These are phyloP conservation scores for Theobroma grandiflorum DNA, from an alignment of 441 rosid species.

Conservation along the genomic window DNA sequence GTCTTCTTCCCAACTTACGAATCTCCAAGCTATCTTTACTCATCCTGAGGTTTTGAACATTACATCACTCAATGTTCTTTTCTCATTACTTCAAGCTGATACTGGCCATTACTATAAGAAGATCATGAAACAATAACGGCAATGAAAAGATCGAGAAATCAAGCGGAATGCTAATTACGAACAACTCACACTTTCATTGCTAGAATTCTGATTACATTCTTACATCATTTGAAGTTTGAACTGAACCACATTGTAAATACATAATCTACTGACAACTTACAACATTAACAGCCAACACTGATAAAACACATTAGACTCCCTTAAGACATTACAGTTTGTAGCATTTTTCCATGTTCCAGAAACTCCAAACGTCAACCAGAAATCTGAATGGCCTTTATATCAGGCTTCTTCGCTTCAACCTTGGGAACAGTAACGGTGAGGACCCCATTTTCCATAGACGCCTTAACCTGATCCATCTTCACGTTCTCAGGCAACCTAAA, in stretches of 20 bases:
- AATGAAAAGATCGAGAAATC: too few relatives aligned
- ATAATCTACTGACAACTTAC: background rate
- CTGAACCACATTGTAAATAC: background rate
- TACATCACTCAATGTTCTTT: background rate
- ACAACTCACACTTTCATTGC: background rate
- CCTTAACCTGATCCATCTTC: background rate
- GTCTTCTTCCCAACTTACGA: too few relatives aligned
- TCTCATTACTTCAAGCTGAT: background rate
- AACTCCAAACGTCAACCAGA: constrained; percentile 13
- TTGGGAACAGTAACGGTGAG: constrained; percentile 1
- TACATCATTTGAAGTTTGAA: too few relatives aligned
- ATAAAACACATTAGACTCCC: background rate
- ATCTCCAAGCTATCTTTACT: too few relatives aligned
- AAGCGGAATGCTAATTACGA: background rate
- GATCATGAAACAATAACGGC: too few relatives aligned
- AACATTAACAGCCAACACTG: too few relatives aligned
- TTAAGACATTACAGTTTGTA: background rate
- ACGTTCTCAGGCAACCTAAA: background rate
- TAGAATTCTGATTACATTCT: background rate
- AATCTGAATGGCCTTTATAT: background rate
- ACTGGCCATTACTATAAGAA: background rate
- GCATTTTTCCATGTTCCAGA: background rate
- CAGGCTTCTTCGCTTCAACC: constrained; percentile 4
- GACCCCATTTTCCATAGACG: background rate
- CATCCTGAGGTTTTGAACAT: too few relatives aligned